These are phyloP conservation scores for Globisporangium barbulae DNA, from an alignment of 352 stramenopile species.

Conservation along the genomic window DNA sequence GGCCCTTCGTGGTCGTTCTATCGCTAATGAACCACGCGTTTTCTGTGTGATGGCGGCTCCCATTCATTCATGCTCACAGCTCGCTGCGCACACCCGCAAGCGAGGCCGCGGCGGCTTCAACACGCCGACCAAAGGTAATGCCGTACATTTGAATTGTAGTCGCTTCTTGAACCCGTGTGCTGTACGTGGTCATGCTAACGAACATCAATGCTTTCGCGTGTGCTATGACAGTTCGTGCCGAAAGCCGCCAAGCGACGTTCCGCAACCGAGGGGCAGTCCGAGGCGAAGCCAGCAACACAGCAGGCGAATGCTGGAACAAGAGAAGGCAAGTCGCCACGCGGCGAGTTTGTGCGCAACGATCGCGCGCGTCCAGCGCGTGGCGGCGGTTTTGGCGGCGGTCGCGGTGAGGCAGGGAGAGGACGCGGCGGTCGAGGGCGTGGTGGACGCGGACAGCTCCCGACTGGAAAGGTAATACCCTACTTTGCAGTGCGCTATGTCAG, in stretches of 20 bases:
- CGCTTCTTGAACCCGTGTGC: not conserved
- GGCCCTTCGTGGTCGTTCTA: not conserved
- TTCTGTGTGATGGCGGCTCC: not conserved
- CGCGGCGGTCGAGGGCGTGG: constrained; percentile 46
- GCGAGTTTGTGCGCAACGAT: constrained; percentile 42
- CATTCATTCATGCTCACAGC: constrained; percentile 18
- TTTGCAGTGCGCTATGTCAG: constrained; percentile 8
- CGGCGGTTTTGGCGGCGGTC: constrained; percentile 20
- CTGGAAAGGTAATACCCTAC: constrained; percentile 28
- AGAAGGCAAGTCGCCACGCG: constrained; percentile 35
- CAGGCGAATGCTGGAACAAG: constrained; percentile 17
- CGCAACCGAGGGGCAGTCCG: constrained; percentile 21
- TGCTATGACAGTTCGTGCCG: constrained; percentile 52
- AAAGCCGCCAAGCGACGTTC: constrained; percentile 65
- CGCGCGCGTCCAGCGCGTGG: constrained; percentile 20
- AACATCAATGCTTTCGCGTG: not conserved
- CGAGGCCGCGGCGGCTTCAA: constrained; percentile 26
- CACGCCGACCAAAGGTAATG: constrained; percentile 52
- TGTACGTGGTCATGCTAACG: not conserved
- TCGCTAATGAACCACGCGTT: not conserved
- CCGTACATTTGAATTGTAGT: not conserved
- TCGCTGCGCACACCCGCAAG: constrained; percentile 50
- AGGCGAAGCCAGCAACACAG: constrained; percentile 12
- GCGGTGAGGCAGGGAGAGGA: constrained; percentile 24
- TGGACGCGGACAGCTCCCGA: constrained; percentile 50